Percentiles rank a stretch among this genome's conserved stretches.
Conservation (phyloP, 345 rosid species). For the Euphorbia tirucalli region DNA sequence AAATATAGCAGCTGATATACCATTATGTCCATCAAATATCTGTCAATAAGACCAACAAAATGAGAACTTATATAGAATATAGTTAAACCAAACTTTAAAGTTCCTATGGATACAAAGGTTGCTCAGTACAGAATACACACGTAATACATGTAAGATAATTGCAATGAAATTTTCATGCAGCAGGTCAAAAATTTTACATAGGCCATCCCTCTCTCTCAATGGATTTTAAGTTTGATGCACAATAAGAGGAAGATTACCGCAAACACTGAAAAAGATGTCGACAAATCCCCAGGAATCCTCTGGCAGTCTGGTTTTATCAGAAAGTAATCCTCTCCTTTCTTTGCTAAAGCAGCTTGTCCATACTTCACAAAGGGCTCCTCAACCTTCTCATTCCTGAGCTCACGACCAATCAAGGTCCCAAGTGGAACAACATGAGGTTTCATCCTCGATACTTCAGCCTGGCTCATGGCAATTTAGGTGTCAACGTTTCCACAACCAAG, state of each 20-base stretch:
- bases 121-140: not conserved
- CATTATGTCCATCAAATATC: conserved; percentile 98
- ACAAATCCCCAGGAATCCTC: conserved; percentile 73
- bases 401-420: conserved; percentile 87
- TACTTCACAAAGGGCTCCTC: conserved; percentile 84
- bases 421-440: conserved; percentile 83
- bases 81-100: conserved; percentile 18
- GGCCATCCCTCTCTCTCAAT: not conserved
- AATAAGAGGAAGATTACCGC: conserved; percentile 52
- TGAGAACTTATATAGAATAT: not conserved
- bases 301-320: conserved; percentile 71
- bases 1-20: conserved; percentile 95
- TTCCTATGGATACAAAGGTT: conserved; percentile 1
- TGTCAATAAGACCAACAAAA: conserved; percentile 25
- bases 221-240: not conserved
- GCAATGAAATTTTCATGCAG: not conserved
- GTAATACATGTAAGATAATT: not conserved
- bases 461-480: conserved; percentile 60
- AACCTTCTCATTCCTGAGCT: conserved; percentile 79
- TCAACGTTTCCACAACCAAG: conserved; percentile 43
- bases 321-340: conserved; percentile 98
- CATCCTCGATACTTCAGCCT: conserved; percentile 55
- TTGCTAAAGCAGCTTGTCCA: conserved; percentile 97
- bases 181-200: not conserved
- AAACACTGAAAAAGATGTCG: conserved; percentile 87